These are phyloP conservation scores for Ogataea methanolica DNA, from an alignment of 805 yeast genomes.

Conservation along the genomic window DNA sequence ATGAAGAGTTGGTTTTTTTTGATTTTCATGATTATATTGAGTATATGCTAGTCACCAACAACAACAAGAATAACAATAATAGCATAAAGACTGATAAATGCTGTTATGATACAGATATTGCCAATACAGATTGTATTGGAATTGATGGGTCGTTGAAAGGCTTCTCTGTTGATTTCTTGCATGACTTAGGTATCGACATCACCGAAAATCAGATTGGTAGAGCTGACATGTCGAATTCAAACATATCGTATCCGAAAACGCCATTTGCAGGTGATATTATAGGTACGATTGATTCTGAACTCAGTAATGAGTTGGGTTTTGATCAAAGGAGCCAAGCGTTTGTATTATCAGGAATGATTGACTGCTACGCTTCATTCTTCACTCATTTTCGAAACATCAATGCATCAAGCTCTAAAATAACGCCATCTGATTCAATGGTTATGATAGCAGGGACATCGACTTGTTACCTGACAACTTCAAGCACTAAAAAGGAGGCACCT, in stretches of 20 bases:
- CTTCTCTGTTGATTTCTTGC: constrained; percentile 28
- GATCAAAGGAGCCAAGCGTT: constrained; percentile 4
- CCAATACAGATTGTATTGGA: constrained; percentile 26
- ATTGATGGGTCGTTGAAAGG: constrained; percentile 59
- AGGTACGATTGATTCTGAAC: constrained; percentile 11
- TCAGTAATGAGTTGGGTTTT: constrained; percentile 4
- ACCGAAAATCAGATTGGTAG: constrained; percentile 27
- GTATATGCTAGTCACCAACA: constrained; percentile 20
- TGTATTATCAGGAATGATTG: constrained; percentile 49
- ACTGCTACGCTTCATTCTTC: constrained; percentile 55
- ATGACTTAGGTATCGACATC: constrained; percentile 10
- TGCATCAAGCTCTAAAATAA: neutral
- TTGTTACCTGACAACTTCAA: constrained; percentile 39
- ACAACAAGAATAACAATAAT: neutral
- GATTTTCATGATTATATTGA: constrained; percentile 48
- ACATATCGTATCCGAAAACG: constrained; percentile 12
- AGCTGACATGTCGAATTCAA: constrained; percentile 14
- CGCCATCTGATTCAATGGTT: constrained; percentile 28
- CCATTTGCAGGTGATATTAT: constrained; percentile 31
- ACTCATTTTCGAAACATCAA: constrained; percentile 17
- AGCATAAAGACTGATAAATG: neutral
- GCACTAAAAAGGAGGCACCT: constrained; percentile 5
- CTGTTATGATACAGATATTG: neutral
- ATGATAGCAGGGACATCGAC: constrained; percentile 64
- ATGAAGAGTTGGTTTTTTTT: constrained; percentile 33